These are phyloP conservation scores for Rhizopogon vesiculosus DNA, from an alignment of 768 basidiomycete genomes.

Conservation along the genomic window DNA sequence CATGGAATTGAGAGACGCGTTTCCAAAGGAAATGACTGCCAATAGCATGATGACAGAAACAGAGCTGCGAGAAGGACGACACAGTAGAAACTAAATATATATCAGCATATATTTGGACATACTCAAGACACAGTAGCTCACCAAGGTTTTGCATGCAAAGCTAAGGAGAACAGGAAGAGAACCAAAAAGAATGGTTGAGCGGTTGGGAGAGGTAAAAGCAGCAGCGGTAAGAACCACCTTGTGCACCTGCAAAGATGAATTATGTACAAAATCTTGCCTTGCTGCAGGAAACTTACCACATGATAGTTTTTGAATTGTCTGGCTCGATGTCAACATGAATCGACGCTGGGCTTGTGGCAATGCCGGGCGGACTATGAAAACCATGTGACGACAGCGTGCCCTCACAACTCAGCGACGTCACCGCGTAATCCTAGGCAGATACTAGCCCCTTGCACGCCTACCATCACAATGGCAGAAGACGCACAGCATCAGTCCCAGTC, in stretches of 20 bases:
- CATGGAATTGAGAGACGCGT: conserved; percentile 61
- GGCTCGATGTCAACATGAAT: no score
- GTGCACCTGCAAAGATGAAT: conserved; percentile 57
- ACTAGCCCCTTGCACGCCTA: no score
- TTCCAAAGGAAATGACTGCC: conserved; percentile 74
- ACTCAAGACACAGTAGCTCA: conserved; percentile 29
- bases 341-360: no score
- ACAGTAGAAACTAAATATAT: conserved; percentile 69
- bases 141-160: conserved; percentile 83
- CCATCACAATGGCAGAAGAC: no score
- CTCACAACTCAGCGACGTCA: no score
- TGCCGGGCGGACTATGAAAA: no score
- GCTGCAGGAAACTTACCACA: conserved; percentile 50
- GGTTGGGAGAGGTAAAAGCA: conserved; percentile 73
- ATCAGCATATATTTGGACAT: conserved; percentile 5
- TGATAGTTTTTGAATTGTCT: conserved; percentile 10
- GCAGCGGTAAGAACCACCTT: conserved; percentile 77
- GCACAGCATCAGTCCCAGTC: no score
- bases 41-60: conserved; percentile 85
- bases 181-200: conserved; percentile 78
- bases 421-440: no score
- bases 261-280: not conserved
- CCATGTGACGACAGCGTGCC: not conserved
- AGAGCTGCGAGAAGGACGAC: conserved; percentile 78
- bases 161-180: conserved; percentile 71